Evolutionary conservation across 345 rosid species (phyloP).

Genomic region (Linum usitatissimum): DNA sequence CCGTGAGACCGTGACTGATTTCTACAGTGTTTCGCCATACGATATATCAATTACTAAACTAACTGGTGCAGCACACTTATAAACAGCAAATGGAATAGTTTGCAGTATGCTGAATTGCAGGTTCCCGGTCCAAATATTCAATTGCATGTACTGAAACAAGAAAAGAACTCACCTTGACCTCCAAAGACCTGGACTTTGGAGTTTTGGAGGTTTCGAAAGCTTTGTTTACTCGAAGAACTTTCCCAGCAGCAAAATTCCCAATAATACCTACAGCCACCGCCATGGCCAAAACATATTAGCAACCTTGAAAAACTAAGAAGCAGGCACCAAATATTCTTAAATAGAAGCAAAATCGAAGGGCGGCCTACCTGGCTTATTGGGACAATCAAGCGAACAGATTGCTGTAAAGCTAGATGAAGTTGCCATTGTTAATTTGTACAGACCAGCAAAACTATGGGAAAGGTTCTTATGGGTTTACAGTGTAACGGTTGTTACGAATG

Average conservation of each 20-base stretch:
- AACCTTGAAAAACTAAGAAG: neutral
- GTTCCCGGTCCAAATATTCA: neutral
- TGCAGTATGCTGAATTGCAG: neutral
- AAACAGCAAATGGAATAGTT: neutral
- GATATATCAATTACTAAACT: too few relatives aligned
- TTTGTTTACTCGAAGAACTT: conserved; percentile 28
- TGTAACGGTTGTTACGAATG: conserved; percentile 12
- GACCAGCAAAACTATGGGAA: conserved; percentile 1
- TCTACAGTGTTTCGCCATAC: too few relatives aligned
- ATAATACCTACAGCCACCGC: conserved; percentile 11
- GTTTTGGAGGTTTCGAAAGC: conserved; percentile 29
- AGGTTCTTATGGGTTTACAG: neutral
- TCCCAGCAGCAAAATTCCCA: conserved; percentile 33
- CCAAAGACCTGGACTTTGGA: conserved; percentile 42
- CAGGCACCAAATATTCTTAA: neutral
- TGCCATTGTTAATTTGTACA: conserved; percentile 22
- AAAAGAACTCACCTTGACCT: conserved; percentile 43
- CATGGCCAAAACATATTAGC: neutral
- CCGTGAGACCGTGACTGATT: too few relatives aligned
- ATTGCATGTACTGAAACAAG: neutral
- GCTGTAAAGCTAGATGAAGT: conserved; percentile 24
- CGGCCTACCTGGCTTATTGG: conserved; percentile 33
- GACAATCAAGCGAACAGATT: conserved; percentile 26
- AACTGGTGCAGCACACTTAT: neutral
- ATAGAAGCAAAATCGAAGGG: neutral